Base-by-base conservation (phyloP, 805 yeast species). In the Ogataea trehalophila region DNA sequence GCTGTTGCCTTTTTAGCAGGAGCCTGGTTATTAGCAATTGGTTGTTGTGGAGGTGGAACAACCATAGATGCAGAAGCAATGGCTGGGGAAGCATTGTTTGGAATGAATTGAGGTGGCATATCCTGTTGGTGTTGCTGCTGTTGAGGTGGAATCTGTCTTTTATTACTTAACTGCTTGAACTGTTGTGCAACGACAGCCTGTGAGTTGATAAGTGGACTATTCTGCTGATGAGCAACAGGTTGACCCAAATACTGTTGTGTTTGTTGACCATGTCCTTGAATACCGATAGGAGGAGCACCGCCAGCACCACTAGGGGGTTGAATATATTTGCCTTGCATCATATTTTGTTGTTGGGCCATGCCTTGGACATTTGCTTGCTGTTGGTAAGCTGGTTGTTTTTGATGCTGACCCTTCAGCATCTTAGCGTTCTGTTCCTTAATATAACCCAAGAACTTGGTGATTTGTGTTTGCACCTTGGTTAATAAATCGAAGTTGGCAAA, bases 401-500 rank as follows among this genome's bases (percentile, higher is more conserved):
- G 58, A 36, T 51, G 62, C 35, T 34, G 57, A 6, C 63, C 53
- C 26, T 66, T 62, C 34, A 56, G 39, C 43, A 60, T 49, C 46
- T 60, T 60, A 34, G 56, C 46, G 47, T 62, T 63, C 36, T 65
- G 87, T 34, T 84, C 87, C 50, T 81, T 80, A 53, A 89, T 89
- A 63, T 79, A 85, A 44, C 80, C 80, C 68, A 85, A 81, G 60
- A 85, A 89, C 60, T 82, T 79, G 46, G 82, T 85, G 47, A 87
- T 81, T 57, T 89, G 95, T 41, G 73, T 69, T 51, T 83, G 80
- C 47, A 89, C 75, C 64, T 82, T 84, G 39, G 80, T 87, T 44
- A 87, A 70, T 37, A 87, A 72, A 41, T 81, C 87, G 15, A 85
- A 85, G n/a, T 80, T 79, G 1, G 91, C 91, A 52, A 82, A 77